Evolutionary conservation across 1,139 yeast genomes (phyloP), one percentile per base, ranked within the genome.

Genomic region (Candida sojae): DNA sequence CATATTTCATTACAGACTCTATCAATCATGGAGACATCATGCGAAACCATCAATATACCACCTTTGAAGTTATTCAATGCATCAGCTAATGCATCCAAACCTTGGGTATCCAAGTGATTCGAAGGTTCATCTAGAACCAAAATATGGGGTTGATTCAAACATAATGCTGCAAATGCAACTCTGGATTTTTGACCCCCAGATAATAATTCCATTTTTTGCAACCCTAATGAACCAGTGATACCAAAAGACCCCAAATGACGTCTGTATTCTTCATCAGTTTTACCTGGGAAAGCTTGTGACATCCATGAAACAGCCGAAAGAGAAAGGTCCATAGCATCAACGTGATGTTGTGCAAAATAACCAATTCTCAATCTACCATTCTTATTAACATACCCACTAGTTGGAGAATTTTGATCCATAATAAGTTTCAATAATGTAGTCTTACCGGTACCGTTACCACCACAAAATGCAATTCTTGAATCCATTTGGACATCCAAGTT

Each of bases 381-480:
- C 55, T 84, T 81, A 30, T 88, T 79, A 13, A 92, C 87, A 50
- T 79, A 75, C 50, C 99, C 99, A 9, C 71, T 73, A 40, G 83
- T 60, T 2, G 99, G 98, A 23, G 75, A 70, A 48, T 88, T 71
- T 57, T 78, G 82, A 53, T 89, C 97, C 81, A 92, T 85, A 58
- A 93, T 75, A 47, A 93, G 75, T 66, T 92, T 93, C 62, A 93
- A 78, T 55, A 93, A 74, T 2, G 99, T 93, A 10, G 99, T 92
- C 70, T 93, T 93, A 87, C 99, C 99, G 62, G 97, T 90, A 75
- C 99, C 99, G 67, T 93, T 93, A 56, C 97, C 98, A 79, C 99
- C 99, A 50, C 93, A 96, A 56, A 93, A 78, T 1, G 98, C 99
- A 57, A 93, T 88, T 68, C 99, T 82, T 3, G 97, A 91, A 60